Conservation (phyloP, 805 yeast genomes). For the Lipomyces yamanashiensis region DNA sequence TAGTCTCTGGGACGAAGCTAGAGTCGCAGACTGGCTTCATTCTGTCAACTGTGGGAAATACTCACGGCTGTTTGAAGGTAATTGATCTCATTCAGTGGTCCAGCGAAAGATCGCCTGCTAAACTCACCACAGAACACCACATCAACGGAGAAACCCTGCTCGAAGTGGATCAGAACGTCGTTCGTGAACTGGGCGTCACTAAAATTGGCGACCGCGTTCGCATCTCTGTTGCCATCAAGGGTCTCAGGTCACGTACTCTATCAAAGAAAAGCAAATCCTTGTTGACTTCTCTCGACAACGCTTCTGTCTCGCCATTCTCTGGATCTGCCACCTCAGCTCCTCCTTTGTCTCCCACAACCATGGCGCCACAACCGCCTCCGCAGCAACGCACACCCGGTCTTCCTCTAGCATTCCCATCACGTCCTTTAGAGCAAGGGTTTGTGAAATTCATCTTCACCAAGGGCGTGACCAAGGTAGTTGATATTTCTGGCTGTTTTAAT, state of each 20-base stretch:
- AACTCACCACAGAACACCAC: constrained; percentile 50
- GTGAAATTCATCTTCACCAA: constrained; percentile 75
- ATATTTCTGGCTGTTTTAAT: constrained; percentile 77
- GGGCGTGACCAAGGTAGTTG: constrained; percentile 70
- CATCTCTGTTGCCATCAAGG: constrained; percentile 61
- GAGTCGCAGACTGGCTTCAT: constrained; percentile 45
- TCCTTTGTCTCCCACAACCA: constrained; percentile 8
- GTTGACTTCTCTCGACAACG: constrained; percentile 30
- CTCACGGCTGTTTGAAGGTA: constrained; percentile 32
- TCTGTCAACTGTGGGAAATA: constrained; percentile 43
- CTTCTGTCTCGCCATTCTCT: constrained; percentile 38
- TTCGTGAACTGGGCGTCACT: constrained; percentile 72
- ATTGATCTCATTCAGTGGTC: neutral
- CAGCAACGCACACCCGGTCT: constrained; percentile 5
- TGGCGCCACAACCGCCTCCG: constrained; percentile 13
- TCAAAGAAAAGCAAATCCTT: constrained; percentile 14
- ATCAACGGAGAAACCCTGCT: constrained; percentile 61
- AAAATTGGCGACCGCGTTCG: constrained; percentile 84
- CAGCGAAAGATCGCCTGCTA: no score
- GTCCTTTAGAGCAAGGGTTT: constrained; percentile 20
- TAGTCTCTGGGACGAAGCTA: constrained; percentile 41
- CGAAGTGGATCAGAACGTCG: constrained; percentile 64
- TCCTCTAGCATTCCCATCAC: constrained; percentile 18
- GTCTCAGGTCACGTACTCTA: constrained; percentile 48
- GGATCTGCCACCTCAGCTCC: constrained; percentile 9